These are phyloP conservation scores for Xerocomus potaroensis DNA, from an alignment of 768 basidiomycete species.

Conservation along the genomic window DNA sequence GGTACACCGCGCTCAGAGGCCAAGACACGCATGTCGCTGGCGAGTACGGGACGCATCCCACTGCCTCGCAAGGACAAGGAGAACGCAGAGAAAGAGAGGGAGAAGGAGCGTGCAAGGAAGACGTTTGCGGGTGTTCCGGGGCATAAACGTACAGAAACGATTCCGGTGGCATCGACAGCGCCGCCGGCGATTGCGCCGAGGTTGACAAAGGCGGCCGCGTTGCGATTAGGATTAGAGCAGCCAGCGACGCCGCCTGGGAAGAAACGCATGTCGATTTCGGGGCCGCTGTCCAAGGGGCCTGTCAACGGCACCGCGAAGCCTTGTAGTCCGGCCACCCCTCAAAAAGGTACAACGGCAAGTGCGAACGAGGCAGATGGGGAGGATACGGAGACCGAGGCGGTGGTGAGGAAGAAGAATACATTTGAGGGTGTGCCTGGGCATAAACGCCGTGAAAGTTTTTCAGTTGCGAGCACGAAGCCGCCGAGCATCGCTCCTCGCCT, in stretches of 20 bases:
- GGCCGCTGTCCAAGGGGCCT: slow-evolving; percentile 8
- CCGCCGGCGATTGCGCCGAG: slow-evolving; percentile 68
- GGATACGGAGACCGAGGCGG: slow-evolving; percentile 24
- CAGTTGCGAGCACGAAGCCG: slow-evolving; percentile 52
- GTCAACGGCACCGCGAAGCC: slow-evolving; percentile 6
- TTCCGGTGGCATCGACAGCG: slow-evolving; percentile 69
- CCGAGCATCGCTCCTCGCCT: slow-evolving; percentile 42
- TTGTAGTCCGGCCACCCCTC: slow-evolving; percentile 8
- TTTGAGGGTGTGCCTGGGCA: slow-evolving; percentile 86
- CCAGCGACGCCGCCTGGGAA: slow-evolving; percentile 37
- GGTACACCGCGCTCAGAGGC: slow-evolving; percentile 15
- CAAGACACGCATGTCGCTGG: slow-evolving; percentile 29
- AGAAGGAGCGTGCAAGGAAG: slow-evolving; percentile 56
- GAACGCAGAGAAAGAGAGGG: slow-evolving; percentile 48
- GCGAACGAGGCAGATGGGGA: slow-evolving; percentile 29
- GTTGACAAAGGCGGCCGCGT: slow-evolving; percentile 71
- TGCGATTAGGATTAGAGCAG: slow-evolving; percentile 54
- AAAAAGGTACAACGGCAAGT: slow-evolving; percentile 11
- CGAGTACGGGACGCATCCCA: slow-evolving; percentile 33
- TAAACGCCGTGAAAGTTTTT: slow-evolving; percentile 71
- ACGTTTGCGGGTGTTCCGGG: slow-evolving; percentile 79
- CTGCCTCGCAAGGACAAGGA: slow-evolving; percentile 25
- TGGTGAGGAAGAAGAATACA: slow-evolving; percentile 38
- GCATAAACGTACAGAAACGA: slow-evolving; percentile 67
- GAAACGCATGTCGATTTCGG: slow-evolving; percentile 34